Conservation (phyloP, 164 flowering plant species). For the Buxus sempervirens region DNA sequence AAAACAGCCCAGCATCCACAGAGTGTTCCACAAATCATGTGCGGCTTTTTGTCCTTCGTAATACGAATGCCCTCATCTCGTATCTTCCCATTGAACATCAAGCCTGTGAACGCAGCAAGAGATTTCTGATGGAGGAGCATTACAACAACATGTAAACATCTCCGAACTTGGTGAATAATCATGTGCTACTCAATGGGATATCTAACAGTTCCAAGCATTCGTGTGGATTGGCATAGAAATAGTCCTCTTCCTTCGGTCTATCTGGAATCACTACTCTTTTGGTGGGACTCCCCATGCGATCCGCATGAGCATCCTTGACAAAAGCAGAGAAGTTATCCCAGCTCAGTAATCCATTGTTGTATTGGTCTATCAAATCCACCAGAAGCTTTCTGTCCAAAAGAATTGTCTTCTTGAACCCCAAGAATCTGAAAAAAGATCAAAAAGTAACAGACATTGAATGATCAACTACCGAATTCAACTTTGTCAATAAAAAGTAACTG, state of each 20-base stretch:
- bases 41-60: slow-evolving; percentile 2
- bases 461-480: too few relatives aligned
- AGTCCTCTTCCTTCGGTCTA: slow-evolving; percentile 84
- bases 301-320: slow-evolving; percentile 55
- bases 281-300: slow-evolving; percentile 66
- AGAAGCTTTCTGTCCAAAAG: slow-evolving; percentile 62
- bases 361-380: slow-evolving; percentile 69
- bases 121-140: neutral
- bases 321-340: slow-evolving; percentile 75
- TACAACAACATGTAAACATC: slow-evolving; percentile 1
- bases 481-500: too few relatives aligned
- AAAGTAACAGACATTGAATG: neutral
- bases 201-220: slow-evolving; percentile 60
- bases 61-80: slow-evolving; percentile 5
- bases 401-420: slow-evolving; percentile 78
- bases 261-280: slow-evolving; percentile 70
- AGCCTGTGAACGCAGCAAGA: neutral
- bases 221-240: slow-evolving; percentile 80
- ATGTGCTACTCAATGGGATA: slow-evolving; percentile 34
- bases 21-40: neutral
- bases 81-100: neutral
- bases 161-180: slow-evolving; percentile 11
- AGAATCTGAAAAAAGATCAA: slow-evolving; percentile 41
- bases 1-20: neutral
- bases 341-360: slow-evolving; percentile 45